Percentiles rank a stretch among this genome's conserved stretches.
Conservation (phyloP, 495 filamentous ascomycete species). For the Cercophora newfieldiana region DNA sequence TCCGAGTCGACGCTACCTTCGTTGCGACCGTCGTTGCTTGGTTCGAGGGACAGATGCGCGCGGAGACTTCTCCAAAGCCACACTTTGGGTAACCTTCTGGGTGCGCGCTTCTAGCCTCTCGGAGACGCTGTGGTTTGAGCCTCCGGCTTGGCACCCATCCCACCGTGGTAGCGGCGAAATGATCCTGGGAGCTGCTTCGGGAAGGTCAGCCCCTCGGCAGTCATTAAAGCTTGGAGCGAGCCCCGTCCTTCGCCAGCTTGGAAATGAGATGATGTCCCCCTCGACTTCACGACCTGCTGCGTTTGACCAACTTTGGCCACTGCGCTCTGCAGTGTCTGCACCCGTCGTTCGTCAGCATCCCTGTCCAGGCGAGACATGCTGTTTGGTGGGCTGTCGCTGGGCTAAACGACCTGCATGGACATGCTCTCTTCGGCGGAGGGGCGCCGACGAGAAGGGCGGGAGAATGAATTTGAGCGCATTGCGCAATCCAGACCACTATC, state of each 20-base stretch:
- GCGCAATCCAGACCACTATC: slow-evolving; percentile 8
- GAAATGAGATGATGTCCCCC: background rate
- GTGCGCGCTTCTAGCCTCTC: background rate
- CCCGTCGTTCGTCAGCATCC: background rate
- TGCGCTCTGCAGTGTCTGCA: background rate
- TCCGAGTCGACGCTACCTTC: background rate
- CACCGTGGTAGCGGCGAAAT: background rate
- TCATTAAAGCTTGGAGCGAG: background rate
- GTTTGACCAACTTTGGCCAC: background rate
- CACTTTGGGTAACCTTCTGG: background rate
- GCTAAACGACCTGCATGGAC: background rate
- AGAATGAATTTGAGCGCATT: background rate
- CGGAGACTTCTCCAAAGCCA: background rate
- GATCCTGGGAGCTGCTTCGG: background rate
- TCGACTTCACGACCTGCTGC: background rate
- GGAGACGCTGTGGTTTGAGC: background rate
- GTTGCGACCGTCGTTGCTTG: no score
- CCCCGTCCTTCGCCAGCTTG: background rate
- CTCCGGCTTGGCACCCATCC: background rate
- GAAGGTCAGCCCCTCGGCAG: background rate
- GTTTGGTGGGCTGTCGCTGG: background rate
- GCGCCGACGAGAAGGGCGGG: background rate
- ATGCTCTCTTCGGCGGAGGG: background rate
- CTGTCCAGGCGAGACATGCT: background rate
- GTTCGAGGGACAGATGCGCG: background rate